Evolutionary conservation across 2,329 filamentous ascomycete species (phyloP), one percentile per base, ranked within the genome.

Genomic region (Colletotrichum cordylinicola): DNA sequence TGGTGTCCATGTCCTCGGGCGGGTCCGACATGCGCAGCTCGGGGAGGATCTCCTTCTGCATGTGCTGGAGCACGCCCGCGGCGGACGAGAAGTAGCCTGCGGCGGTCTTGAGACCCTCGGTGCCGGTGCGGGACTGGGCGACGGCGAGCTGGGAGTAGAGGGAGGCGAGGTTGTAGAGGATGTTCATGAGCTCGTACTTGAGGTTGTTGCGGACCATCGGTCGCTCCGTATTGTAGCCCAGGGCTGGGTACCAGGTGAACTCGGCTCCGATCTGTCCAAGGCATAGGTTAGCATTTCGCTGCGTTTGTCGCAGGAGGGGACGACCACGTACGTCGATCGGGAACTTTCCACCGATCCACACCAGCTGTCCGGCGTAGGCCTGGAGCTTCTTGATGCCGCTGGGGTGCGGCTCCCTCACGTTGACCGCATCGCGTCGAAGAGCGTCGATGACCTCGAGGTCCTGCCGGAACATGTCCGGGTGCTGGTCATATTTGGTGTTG

Each of bases 401-500:
- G 7, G 91, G 88, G 82, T 99, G 97, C 4, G 97, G 93, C 83
- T 99, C 97, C 75, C 94, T 92, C 3, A 97, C 94, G 83, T 96
- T 95, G 71, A 98, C 90, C n/a, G 97, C 97, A 83, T 98, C 95
- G 77, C 91, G 91, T 7, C 97, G 93, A 74, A 98, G 87, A 65
- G 91, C 89, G 82, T 98, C 96, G 81, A 99, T 96, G 78, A 94
- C 91, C 82, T 96, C 93, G 74, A 92, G 92, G 86, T 99, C 97
- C 78, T 95, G 91, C 78, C 92, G 92, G 85, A 99, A 99, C 94
- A 98, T 98, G 85, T 98, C 96, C 39, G 97, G 96, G 83, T 98
- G 96, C 84, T 99, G 97, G 85, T 98, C 96, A 93, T 98, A 98
- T 90, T 98, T 98, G 85, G 92, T 94, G 77, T 96, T 98, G 82